Conservation (phyloP, 306 rosid genomes). For the Vachellia collinsii region DNA sequence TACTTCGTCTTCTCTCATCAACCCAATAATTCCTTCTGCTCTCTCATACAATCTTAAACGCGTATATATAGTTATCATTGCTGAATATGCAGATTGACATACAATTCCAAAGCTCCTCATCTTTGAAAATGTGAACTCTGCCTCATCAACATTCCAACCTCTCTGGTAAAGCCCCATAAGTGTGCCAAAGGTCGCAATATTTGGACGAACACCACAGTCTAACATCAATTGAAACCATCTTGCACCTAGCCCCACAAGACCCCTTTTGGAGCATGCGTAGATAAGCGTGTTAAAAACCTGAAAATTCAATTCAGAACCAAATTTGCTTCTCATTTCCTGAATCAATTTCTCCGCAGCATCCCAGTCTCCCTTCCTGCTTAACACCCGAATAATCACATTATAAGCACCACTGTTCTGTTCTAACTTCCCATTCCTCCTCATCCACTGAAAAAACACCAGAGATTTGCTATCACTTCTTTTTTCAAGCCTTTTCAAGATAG, state of each 20-base stretch:
- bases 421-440: slow-evolving; percentile 67
- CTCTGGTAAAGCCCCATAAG: slow-evolving; percentile 79
- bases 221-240: slow-evolving; percentile 83
- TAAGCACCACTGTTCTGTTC: slow-evolving; percentile 60
- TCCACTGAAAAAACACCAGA: slow-evolving; percentile 66
- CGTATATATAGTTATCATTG: slow-evolving; percentile 75
- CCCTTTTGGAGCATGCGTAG: slow-evolving; percentile 58
- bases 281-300: slow-evolving; percentile 75
- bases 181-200: slow-evolving; percentile 77
- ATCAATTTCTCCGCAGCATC: slow-evolving; percentile 62
- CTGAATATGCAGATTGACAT: slow-evolving; percentile 75
- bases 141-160: slow-evolving; percentile 70
- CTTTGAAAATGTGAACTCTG: slow-evolving; percentile 62
- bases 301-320: slow-evolving; percentile 52
- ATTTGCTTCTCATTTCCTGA: slow-evolving; percentile 46
- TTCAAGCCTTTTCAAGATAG: slow-evolving; percentile 63
- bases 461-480: slow-evolving; percentile 52
- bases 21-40: slow-evolving; percentile 63
- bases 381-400: slow-evolving; percentile 50
- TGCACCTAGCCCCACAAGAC: slow-evolving; percentile 47
- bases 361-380: slow-evolving; percentile 68
- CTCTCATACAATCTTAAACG: slow-evolving; percentile 64
- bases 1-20: slow-evolving; percentile 55
- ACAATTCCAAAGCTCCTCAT: slow-evolving; percentile 64
- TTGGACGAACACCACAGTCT: slow-evolving; percentile 58